A percentile compares a stretch with the other conserved stretches of the same genome.
These are phyloP conservation scores for Salix koriyanagi DNA, from an alignment of 345 rosid genomes.

Conservation along the genomic window DNA sequence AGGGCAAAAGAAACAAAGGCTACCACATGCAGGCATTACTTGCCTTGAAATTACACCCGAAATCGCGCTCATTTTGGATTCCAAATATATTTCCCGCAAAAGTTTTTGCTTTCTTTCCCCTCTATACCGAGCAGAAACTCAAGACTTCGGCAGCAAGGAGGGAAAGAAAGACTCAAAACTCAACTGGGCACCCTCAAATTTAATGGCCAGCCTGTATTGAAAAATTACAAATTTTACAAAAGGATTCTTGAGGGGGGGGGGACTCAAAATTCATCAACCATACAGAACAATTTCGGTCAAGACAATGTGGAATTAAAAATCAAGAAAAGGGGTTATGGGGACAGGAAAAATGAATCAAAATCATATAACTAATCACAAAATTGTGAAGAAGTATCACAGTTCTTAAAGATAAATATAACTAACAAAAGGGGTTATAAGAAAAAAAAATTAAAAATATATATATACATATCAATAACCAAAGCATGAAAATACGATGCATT, in stretches of 20 bases:
- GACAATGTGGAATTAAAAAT: slow-evolving; percentile 8
- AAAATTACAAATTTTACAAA: slow-evolving; percentile 13
- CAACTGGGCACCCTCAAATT: slow-evolving; percentile 26
- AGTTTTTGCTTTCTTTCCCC: slow-evolving; percentile 53
- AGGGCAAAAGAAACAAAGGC: slow-evolving; percentile 87
- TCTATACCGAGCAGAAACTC: slow-evolving; percentile 37
- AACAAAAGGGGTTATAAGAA: neutral
- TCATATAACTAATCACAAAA: slow-evolving; percentile 3
- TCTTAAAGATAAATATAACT: neutral
- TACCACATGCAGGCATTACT: slow-evolving; percentile 86
- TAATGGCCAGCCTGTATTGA: slow-evolving; percentile 35
- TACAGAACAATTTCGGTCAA: neutral
- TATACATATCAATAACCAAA: neutral
- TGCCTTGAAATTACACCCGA: slow-evolving; percentile 91
- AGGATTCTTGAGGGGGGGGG: neutral
- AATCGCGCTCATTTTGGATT: slow-evolving; percentile 50
- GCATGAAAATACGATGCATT: neutral
- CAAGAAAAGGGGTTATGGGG: slow-evolving; percentile 8
- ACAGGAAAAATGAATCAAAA: slow-evolving; percentile 2
- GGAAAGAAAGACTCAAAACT: slow-evolving; percentile 50
- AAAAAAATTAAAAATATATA: neutral
- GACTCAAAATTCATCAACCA: neutral
- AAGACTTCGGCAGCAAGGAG: slow-evolving; percentile 46
- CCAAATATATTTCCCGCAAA: slow-evolving; percentile 11
- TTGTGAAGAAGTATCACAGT: neutral